Percentiles rank a stretch among this genome's conserved stretches.
Evolutionary conservation across 306 rosid genomes (phyloP).

Genomic region (Quercus mongolica): DNA sequence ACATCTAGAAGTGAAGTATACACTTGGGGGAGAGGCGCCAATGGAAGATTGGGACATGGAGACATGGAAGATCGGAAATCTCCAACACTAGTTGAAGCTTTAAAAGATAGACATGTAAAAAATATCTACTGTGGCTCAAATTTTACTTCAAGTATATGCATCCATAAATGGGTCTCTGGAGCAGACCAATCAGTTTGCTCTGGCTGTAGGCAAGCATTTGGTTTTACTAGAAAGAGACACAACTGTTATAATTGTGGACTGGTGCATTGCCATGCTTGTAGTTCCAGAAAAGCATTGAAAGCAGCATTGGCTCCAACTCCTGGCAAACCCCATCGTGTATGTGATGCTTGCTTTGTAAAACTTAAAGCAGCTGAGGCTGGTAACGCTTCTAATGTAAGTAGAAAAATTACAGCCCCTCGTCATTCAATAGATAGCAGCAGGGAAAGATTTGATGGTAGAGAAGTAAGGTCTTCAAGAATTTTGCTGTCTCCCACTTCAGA

Average conservation of each 20-base stretch:
- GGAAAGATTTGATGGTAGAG: slow-evolving; percentile 48
- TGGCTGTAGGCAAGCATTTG: slow-evolving; percentile 91
- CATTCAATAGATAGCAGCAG: slow-evolving; percentile 49
- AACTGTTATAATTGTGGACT: slow-evolving; percentile 93
- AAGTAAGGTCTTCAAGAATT: slow-evolving; percentile 53
- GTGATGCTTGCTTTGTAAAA: slow-evolving; percentile 79
- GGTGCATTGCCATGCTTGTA: slow-evolving; percentile 90
- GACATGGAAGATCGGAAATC: slow-evolving; percentile 60
- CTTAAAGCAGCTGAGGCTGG: slow-evolving; percentile 61
- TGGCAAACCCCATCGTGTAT: slow-evolving; percentile 94
- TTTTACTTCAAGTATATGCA: slow-evolving; percentile 78
- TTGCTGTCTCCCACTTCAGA: slow-evolving; percentile 62
- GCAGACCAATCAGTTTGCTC: slow-evolving; percentile 91
- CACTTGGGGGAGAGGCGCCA: slow-evolving; percentile 96
- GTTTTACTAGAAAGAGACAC: slow-evolving; percentile 92
- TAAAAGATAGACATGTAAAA: slow-evolving; percentile 80
- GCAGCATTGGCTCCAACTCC: slow-evolving; percentile 97
- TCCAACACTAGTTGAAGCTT: slow-evolving; percentile 84
- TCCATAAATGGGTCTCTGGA: slow-evolving; percentile 94
- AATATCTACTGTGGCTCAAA: slow-evolving; percentile 77
- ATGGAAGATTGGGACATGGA: slow-evolving; percentile 95
- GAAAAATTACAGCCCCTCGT: slow-evolving; percentile 40
- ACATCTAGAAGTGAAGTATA: slow-evolving; percentile 93
- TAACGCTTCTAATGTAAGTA: slow-evolving; percentile 23
- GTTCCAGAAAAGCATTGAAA: slow-evolving; percentile 77